Conservation (phyloP, 164 flowering plant genomes). For the Litsea cubeba region DNA sequence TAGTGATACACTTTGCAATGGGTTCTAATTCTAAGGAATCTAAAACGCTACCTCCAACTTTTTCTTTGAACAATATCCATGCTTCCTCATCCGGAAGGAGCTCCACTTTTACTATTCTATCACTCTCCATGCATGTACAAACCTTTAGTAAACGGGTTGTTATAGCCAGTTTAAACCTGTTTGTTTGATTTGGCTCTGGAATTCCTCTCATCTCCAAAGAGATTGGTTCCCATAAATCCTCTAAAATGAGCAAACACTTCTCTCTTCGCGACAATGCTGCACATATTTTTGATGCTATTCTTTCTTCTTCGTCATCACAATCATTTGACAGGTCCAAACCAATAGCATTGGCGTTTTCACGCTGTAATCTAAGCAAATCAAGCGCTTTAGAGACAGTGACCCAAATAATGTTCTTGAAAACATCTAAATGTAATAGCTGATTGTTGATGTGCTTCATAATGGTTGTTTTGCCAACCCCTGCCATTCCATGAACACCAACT, state of each 20-base stretch:
- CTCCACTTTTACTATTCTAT: constrained; percentile 10
- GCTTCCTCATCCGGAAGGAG: constrained; percentile 10
- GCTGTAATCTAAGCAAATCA: background rate
- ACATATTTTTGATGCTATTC: background rate
- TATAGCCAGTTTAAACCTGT: constrained; percentile 6
- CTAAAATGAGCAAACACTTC: constrained; percentile 10
- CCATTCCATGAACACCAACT: constrained; percentile 19
- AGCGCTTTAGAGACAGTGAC: constrained; percentile 9
- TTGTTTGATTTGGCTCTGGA: constrained; percentile 3
- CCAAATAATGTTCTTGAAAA: constrained; percentile 5
- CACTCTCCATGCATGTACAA: constrained; percentile 7
- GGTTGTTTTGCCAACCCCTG: constrained; percentile 20
- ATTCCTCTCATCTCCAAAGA: constrained; percentile 5
- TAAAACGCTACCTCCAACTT: background rate
- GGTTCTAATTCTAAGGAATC: background rate
- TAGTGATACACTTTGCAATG: constrained; percentile 1
- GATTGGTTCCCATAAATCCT: constrained; percentile 10
- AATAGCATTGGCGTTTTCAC: background rate
- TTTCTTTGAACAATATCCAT: constrained; percentile 9
- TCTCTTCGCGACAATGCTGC: constrained; percentile 1
- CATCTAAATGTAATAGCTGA: background rate
- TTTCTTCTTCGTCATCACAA: background rate
- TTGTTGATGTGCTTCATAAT: constrained; percentile 13
- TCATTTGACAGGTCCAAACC: background rate
- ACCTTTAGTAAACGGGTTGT: constrained; percentile 10